Evolutionary conservation across 1,139 yeast genomes (phyloP).

Genomic region (Scheffersomyces segobiensis): DNA sequence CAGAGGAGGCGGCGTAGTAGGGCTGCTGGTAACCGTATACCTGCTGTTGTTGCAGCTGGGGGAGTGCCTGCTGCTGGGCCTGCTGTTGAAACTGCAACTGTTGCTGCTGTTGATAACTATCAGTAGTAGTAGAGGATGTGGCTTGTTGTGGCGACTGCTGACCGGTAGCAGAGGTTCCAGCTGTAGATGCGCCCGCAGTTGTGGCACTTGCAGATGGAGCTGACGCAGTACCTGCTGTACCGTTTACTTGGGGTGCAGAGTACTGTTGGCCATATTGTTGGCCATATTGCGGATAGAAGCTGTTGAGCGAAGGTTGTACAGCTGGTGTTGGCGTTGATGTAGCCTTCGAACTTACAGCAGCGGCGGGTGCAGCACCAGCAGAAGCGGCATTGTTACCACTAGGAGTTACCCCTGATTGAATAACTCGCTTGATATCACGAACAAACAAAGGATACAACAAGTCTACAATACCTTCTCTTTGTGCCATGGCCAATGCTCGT

Average conservation of each 20-base stretch:
- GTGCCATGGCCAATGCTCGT: conserved; percentile 88
- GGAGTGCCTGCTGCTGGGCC: conserved; percentile 11
- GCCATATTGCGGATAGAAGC: conserved; percentile 26
- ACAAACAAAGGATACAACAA: conserved; percentile 85
- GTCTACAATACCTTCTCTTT: conserved; percentile 85
- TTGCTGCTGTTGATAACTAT: conserved; percentile 12
- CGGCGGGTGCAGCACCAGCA: conserved; percentile 12
- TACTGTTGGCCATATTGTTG: conserved; percentile 17
- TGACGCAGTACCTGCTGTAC: conserved; percentile 12
- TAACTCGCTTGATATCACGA: conserved; percentile 74
- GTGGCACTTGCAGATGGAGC: conserved; percentile 4
- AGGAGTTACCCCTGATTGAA: conserved; percentile 55
- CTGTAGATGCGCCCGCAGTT: background rate
- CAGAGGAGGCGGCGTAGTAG: conserved; percentile 11
- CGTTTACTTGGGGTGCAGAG: conserved; percentile 14
- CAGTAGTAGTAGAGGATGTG: conserved; percentile 5
- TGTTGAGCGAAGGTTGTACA: conserved; percentile 12
- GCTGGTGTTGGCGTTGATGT: conserved; percentile 14
- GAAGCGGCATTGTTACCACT: conserved; percentile 10
- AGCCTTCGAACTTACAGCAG: conserved; percentile 12
- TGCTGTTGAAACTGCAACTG: conserved; percentile 14
- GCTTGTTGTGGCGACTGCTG: conserved; percentile 12
- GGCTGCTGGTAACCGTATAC: conserved; percentile 19
- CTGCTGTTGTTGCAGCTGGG: conserved; percentile 9
- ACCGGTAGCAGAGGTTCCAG: background rate